A percentile compares a stretch with the other conserved stretches of the same genome.
phyloP scores from a whole-genome alignment of 2,329 filamentous ascomycete species.

The Nothopassalora personata region DNA sequence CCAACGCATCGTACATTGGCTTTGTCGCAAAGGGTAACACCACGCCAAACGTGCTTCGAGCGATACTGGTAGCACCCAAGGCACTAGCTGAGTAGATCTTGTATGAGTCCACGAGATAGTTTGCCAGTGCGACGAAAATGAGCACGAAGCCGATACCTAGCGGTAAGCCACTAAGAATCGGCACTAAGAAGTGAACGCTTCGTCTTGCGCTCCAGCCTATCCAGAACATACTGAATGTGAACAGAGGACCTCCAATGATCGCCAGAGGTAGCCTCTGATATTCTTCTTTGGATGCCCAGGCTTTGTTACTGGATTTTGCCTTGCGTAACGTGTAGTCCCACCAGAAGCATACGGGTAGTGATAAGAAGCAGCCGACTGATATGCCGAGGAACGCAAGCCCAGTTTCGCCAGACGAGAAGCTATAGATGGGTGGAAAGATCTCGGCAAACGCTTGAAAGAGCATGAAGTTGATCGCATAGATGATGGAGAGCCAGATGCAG shows the following conservation, averaged over 20 bases:
- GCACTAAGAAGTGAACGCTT: conserved; percentile 43
- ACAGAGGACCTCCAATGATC: conserved; percentile 60
- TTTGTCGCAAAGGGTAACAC: conserved; percentile 43
- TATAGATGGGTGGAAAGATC: conserved; percentile 15
- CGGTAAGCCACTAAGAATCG: conserved; percentile 46
- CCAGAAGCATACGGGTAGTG: conserved; percentile 10
- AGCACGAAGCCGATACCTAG: conserved; percentile 48
- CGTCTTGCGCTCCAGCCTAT: conserved; percentile 60
- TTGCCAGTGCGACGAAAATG: conserved; percentile 41
- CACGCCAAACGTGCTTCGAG: conserved; percentile 38
- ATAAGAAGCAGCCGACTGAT: conserved; percentile 8
- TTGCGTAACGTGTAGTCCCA: conserved; percentile 9
- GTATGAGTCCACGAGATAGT: conserved; percentile 48
- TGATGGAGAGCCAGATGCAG: conserved; percentile 60
- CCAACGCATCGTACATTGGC: conserved; percentile 61
- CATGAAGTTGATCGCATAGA: conserved; percentile 58
- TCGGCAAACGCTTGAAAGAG: conserved; percentile 14
- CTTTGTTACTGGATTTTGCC: conserved; percentile 5
- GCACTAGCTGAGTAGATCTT: conserved; percentile 40
- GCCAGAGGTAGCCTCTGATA: conserved; percentile 64
- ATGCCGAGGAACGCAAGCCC: conserved; percentile 15
- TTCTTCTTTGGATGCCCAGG: conserved; percentile 57
- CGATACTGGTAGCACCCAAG: conserved; percentile 22
- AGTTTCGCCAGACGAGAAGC: conserved; percentile 10
- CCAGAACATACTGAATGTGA: conserved; percentile 30